Evolutionary conservation across 2,329 filamentous ascomycete species (phyloP), one percentile per base, ranked within the genome.

Genomic region (Nemania abortiva): DNA sequence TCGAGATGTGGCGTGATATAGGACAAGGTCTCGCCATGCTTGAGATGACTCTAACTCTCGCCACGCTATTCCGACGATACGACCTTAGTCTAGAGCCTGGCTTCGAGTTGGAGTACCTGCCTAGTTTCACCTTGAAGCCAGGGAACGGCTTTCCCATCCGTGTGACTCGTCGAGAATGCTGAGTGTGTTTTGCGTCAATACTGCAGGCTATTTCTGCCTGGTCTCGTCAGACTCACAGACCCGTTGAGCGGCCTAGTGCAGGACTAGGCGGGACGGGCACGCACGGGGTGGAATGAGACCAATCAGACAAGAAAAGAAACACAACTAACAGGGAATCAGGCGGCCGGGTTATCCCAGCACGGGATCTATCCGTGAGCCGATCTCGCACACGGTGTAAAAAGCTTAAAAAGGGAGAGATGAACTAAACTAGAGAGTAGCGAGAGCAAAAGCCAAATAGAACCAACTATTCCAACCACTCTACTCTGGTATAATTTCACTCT

Each of bases 1-100:
- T 27, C 49, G 11, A 29, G 29, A 11, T 2, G 22, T 54, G 29
- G n/a, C 10, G 49, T 15, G 34, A 15, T 66, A 11, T 55, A 70
- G 68, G 68, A 56, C 64, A 70, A 70, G 68, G 68, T 55, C 59
- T 70, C 22, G 68, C 68, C 1, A 70, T 70, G 68, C 60, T 70
- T 0, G 68, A 70, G 50, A 70, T 70, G 68, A 70, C 59, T 15
- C 55, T 70, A 9, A 70, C 68, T 9, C 68, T 70, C 4, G 68
- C 68, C 27, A 70, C 68, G 13, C 47, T 70, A 3, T 49, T 70
- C 29, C 59, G 68, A 18, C 68, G 64, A 15, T 70, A 61, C 31
- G 68, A 70, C 24, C 49, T 70, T 45, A 67, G 31, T 39, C 64
- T 45, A 6, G 59, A 67, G 37, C 68, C 68, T 18, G 68, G 64